Evolutionary conservation across 2,329 filamentous ascomycete species (phyloP), one percentile per base, ranked within the genome.

Genomic region (Aspergillus candidus): DNA sequence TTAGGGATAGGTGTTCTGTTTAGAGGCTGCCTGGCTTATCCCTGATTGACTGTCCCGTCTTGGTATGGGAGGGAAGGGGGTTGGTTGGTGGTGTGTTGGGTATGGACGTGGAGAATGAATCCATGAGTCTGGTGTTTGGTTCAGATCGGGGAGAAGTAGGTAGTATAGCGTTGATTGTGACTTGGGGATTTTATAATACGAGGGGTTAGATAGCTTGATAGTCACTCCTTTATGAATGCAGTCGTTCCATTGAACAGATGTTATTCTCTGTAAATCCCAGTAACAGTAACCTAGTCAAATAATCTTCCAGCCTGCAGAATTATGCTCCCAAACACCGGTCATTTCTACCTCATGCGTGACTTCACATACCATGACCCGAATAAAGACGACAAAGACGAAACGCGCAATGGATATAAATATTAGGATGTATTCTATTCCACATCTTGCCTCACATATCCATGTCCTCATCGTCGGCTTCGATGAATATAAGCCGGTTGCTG

Each of bases 401-500:
- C 22, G 22, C 22, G 22, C 22, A 27, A 27, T 27, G 22, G 22
- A 27, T 27, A 42, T 36, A 35, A 43, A 27, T 18, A 44, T 48
- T 45, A 37, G 15, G 29, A 17, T 35, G n/a, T 31, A 32, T 11
- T 22, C 36, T n/a, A 50, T 60, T 58, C 22, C 22, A 27, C 7
- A 27, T 27, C 22, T 27, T 10, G 22, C 22, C 22, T 27, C 7
- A 69, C 47, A 63, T 55, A 46, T 75, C 74, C 70, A 77, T 75
- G 30, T 71, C 70, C 46, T 76, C 74, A 40, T 77, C 78, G 48
- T 79, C 74, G 45, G 71, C 72, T 29, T 78, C 82, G 60, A 88
- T 76, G 61, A 89, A 89, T 29, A 88, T 75, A 44, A 90, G 72
- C 53, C 84, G 77, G 31, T 80, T 80, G 46, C 83, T 84, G 51